These are phyloP conservation scores for Chrysosphaeria jannelii DNA, from an alignment of 2,329 filamentous ascomycete species.

Conservation along the genomic window DNA sequence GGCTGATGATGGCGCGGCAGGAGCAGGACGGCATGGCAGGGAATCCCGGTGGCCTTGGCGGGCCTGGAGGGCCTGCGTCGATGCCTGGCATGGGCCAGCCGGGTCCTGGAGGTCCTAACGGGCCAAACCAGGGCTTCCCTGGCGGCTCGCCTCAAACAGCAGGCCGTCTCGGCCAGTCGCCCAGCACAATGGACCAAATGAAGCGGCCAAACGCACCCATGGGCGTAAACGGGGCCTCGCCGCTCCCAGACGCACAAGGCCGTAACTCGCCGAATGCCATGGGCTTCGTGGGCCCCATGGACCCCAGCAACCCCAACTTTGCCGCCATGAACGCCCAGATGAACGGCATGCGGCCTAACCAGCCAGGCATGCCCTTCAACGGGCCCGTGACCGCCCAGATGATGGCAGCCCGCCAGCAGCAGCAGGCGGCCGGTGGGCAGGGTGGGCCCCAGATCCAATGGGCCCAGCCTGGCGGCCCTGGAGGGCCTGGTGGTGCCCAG, in stretches of 20 bases:
- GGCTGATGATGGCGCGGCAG: constrained; percentile 54
- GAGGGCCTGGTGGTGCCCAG: constrained; percentile 7
- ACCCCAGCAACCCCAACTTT: constrained; percentile 26
- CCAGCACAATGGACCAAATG: constrained; percentile 51
- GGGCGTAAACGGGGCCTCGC: constrained; percentile 38
- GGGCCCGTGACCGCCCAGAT: constrained; percentile 30
- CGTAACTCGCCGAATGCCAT: constrained; percentile 31
- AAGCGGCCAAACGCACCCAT: constrained; percentile 51
- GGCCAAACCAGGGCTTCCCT: constrained; percentile 29
- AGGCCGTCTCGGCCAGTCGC: constrained; percentile 38
- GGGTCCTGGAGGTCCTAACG: constrained; percentile 21
- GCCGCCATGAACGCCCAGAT: constrained; percentile 10
- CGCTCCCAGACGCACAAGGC: constrained; percentile 35
- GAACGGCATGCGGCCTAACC: constrained; percentile 26
- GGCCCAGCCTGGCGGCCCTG: constrained; percentile 13
- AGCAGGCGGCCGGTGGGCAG: constrained; percentile 6
- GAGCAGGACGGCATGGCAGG: constrained; percentile 38
- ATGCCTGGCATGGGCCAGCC: constrained; percentile 18
- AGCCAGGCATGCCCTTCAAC: constrained; percentile 25
- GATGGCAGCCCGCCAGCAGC: constrained; percentile 11
- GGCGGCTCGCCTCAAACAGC: constrained; percentile 42
- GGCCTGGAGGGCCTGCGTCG: constrained; percentile 12
- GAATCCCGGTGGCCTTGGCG: constrained; percentile 14
- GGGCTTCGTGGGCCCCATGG: constrained; percentile 32
- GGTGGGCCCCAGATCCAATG: not conserved